Base-by-base conservation (phyloP, 257 asterid genomes). In the Nemophila menziesii region DNA sequence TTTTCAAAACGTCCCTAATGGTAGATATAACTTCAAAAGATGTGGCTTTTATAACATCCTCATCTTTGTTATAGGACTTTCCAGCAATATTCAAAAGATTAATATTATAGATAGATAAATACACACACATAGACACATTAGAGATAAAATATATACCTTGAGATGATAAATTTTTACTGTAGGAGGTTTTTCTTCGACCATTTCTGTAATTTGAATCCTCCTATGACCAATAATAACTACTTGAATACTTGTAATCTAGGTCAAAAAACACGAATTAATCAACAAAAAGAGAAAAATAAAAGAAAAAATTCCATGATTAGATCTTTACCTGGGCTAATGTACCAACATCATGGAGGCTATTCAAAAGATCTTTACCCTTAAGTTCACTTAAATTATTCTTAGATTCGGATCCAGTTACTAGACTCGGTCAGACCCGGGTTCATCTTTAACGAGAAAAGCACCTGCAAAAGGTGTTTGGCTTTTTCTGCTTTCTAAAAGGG, bases 391-490 rank as follows among this genome's bases (percentile, higher is more conserved):
- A 57, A 58, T 65, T 69, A 62, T 77, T 85, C 51, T 79, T 92
- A 16, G 72, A 17, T 22, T n/a, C n/a, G n/a, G n/a, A n/a, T 39
- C 81, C 83, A 58, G 66, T 54, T 39, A 51, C 56, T 37, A 51
- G 44, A 48, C 44, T 39, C 37, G 61, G 37, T 90, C 94, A 37
- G 77, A 36, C 34, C 70, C 85, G 62, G 79, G 78, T 54, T 74
- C 94, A 2, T 90, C 96, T 72, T 85, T 90, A 39, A 90, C 29
- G 39, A 90, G 92, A 77, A 85, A 90, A 50, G 99, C 99, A 61
- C 99, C 99, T 20, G 96, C 85, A 62, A 76, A 90, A 57, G 99
- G 96, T 51, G n/a, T n/a, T n/a, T n/a, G n/a, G 96, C 98, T 64
- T 64, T 76, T 85, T 57, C 78, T 78, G 64, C 82, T 78, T 65